Evolutionary conservation across 495 filamentous ascomycete genomes (phyloP), one percentile per base, ranked within the genome.

Genomic region (Cudoniella acicularis): DNA sequence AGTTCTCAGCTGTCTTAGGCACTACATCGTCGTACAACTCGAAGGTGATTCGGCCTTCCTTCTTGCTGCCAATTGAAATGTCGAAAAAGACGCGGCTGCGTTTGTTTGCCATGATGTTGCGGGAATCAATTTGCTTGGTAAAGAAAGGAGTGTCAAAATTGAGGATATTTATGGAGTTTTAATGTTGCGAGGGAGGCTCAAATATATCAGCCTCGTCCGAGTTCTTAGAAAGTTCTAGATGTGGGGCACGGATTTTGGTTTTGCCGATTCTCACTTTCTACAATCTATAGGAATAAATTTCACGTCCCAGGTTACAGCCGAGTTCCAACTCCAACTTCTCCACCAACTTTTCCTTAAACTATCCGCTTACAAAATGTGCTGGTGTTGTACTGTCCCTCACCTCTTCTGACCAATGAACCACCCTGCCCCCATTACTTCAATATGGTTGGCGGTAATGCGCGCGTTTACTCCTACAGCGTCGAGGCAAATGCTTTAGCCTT

Each of bases 1-100:
- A 99, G 82, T 98, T 99, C 71, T 89, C 85, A 64, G 88, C 88
- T 36, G 94, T 98, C 79, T 92, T 96, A 70, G 94, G 95, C 49
- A 95, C 91, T 54, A 96, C 79, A 77, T 95, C 90, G 69, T 90
- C 79, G 74, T 89, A 96, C 66, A 97, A 78, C 80, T 96, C 92
- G 61, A 96, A 87, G 41, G 73, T 79, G 70, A 97, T 75, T 54
- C 92, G 87, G 41, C 90, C 91, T 46, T 83, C 78, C 41, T 81
- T 77, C 64, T 85, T 79, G 17, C 79, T 75, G 57, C 87, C 90
- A 65, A 96, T 89, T 60, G 87, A 79, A 67, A 97, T 85, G 77
- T 96, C 91, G 71, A 97, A 92, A 77, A 87, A 96, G 73, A 92
- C 90, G 58, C 88, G 83, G 72, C 83, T 81, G 64, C 89, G 87